Evolutionary conservation across 2,329 filamentous ascomycete genomes (phyloP), one percentile per base, ranked within the genome.

Genomic region (Thelonectria olida): DNA sequence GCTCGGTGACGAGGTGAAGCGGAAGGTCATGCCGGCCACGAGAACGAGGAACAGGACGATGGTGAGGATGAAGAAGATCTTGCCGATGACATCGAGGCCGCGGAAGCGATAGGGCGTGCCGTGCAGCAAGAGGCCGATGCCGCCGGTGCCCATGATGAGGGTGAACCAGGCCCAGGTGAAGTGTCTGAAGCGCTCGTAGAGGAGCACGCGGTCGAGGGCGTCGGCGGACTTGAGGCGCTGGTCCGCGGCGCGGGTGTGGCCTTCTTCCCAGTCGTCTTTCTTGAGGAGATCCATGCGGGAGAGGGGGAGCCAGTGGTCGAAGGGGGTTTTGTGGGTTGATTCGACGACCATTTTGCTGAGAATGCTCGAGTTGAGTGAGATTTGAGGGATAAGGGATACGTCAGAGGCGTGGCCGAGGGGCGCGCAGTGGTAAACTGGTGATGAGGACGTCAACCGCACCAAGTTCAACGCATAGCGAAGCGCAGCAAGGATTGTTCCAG

Each of bases 1-100:
- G 25, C 82, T 77, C 0, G 86, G 86, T 66, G 85, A 85, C 53
- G 79, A 76, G 61, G 83, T 82, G 72, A 90, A 90, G 12, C 88
- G 82, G 1, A 83, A 72, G 4, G 82, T 76, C 41, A 90, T 84
- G 73, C 88, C 83, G 23, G 72, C 69, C 67, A 83, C 79, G 53
- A 89, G 80, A 13, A 75, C 22, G 20, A 81, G 15, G 64, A 84
- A 85, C 7, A 90, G 75, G 2, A 79, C 72, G 41, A 86, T 74
- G 52, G 85, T 84, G 27, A 84, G 65, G 13, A 86, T 68, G 61
- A 83, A 85, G 57, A 85, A 75, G 8, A 82, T 72, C 13, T 78
- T 72, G 12, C 82, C 84, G 54, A 85, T 81, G 2, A 76, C 78
- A 15, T 80, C 72, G 2, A 85, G 74, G 0, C 82, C 83, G 9